Conservation (phyloP, 2,329 filamentous ascomycete genomes). For the Sarocladium strictum region DNA sequence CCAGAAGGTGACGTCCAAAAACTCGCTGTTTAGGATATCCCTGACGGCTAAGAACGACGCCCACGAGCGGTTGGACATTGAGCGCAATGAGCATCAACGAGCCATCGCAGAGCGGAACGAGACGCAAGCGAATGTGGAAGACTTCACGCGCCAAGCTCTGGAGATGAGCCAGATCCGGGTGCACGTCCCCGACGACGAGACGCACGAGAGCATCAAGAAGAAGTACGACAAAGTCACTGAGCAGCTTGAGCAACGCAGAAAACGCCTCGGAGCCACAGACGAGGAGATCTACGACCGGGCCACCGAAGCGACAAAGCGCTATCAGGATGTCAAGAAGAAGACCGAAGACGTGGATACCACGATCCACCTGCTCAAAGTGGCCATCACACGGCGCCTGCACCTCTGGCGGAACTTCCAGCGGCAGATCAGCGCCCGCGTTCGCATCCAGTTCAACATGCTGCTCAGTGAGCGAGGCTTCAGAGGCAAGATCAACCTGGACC, state of each 20-base stretch:
- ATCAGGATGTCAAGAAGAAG: constrained; percentile 36
- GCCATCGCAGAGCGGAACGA: constrained; percentile 42
- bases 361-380: constrained; percentile 42
- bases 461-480: constrained; percentile 86
- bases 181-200: constrained; percentile 59
- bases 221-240: constrained; percentile 49
- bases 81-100: constrained; percentile 36
- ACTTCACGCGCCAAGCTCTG: constrained; percentile 50
- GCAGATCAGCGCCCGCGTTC: constrained; percentile 78
- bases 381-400: constrained; percentile 62
- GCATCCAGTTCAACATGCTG: constrained; percentile 81
- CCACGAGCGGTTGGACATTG: constrained; percentile 43
- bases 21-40: constrained; percentile 44
- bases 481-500: constrained; percentile 73
- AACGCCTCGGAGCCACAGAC: constrained; percentile 56
- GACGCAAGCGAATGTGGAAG: constrained; percentile 40
- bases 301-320: constrained; percentile 32
- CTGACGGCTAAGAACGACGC: constrained; percentile 59
- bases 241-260: constrained; percentile 53
- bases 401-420: constrained; percentile 80
- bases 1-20: constrained; percentile 42
- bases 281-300: constrained; percentile 54
- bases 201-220: constrained; percentile 45
- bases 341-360: constrained; percentile 35
- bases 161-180: constrained; percentile 50